These are phyloP conservation scores for Coprinopsis marcescibilis DNA, from an alignment of 768 basidiomycete species.

Conservation along the genomic window DNA sequence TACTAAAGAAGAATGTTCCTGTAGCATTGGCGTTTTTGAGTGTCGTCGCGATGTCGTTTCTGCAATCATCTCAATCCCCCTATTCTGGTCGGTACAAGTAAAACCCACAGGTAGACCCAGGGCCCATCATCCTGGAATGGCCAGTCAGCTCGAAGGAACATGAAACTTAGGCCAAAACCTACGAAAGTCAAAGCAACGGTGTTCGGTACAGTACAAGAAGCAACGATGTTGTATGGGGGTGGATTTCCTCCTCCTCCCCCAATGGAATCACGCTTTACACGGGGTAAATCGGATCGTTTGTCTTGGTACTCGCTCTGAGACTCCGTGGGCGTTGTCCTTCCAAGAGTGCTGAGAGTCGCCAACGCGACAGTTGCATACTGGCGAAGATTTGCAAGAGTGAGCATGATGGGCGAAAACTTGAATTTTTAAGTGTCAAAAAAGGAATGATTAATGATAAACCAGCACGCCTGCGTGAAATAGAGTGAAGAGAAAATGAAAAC, in stretches of 20 bases:
- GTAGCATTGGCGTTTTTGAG: conserved; percentile 27
- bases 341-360: too few species aligned
- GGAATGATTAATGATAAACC: too few species aligned
- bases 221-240: conserved; percentile 26
- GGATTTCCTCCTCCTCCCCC: conserved; percentile 15
- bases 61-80: conserved; percentile 11
- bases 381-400: too few species aligned
- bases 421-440: too few species aligned
- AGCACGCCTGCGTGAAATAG: too few species aligned
- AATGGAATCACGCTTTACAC: too few species aligned
- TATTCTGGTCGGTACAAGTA: background rate
- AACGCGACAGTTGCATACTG: too few species aligned
- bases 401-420: too few species aligned
- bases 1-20: conserved; percentile 42
- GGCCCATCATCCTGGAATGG: conserved; percentile 37
- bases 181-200: conserved; percentile 39
- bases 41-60: conserved; percentile 28
- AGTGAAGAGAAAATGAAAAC: too few species aligned
- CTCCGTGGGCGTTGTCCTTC: too few species aligned
- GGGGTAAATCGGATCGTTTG: too few species aligned
- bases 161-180: conserved; percentile 11
- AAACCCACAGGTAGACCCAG: conserved; percentile 28
- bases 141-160: background rate
- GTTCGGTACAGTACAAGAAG: conserved; percentile 28
- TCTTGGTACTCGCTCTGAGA: too few species aligned